Percentiles rank a stretch among this genome's conserved stretches.
phyloP scores from a whole-genome alignment of 768 basidiomycete genomes.

The Rhodotorula kratochvilovae region DNA sequence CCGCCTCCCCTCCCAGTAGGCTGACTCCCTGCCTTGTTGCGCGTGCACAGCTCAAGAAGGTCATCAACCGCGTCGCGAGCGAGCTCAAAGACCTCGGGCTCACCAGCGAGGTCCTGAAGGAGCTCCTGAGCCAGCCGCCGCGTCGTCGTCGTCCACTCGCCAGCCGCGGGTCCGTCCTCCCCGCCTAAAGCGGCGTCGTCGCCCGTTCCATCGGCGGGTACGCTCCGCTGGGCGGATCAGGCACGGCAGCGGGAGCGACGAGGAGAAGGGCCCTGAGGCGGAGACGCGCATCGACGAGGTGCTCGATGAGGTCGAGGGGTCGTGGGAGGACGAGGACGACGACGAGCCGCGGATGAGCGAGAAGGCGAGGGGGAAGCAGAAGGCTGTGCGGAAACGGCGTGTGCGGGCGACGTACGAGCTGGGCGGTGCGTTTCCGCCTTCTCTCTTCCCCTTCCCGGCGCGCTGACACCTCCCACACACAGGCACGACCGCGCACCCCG shows the following conservation, averaged over 20 bases:
- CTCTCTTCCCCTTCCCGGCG: background rate
- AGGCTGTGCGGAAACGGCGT: constrained; percentile 26
- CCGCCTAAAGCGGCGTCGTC: background rate
- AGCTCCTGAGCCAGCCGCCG: constrained; percentile 44
- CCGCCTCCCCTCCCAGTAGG: background rate
- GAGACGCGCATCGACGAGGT: background rate
- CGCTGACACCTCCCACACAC: background rate
- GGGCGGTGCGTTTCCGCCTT: constrained; percentile 43
- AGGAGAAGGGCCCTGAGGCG: background rate
- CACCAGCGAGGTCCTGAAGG: constrained; percentile 51
- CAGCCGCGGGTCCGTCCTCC: background rate
- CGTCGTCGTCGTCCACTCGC: background rate
- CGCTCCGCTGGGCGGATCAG: background rate
- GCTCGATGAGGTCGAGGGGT: constrained; percentile 8
- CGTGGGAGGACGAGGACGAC: background rate
- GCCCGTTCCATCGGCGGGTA: background rate
- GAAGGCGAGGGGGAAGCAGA: constrained; percentile 13
- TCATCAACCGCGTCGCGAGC: constrained; percentile 73
- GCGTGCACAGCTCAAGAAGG: constrained; percentile 72
- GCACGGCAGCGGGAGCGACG: background rate
- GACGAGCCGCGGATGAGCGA: constrained; percentile 40
- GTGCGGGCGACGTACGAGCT: constrained; percentile 51
- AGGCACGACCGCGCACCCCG: constrained; percentile 45
- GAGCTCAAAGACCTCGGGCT: constrained; percentile 71
- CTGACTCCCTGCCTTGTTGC: too few species aligned